Evolutionary conservation across 768 basidiomycete genomes (phyloP).

Genomic region (Krasilnikovozyma curviuscula): DNA sequence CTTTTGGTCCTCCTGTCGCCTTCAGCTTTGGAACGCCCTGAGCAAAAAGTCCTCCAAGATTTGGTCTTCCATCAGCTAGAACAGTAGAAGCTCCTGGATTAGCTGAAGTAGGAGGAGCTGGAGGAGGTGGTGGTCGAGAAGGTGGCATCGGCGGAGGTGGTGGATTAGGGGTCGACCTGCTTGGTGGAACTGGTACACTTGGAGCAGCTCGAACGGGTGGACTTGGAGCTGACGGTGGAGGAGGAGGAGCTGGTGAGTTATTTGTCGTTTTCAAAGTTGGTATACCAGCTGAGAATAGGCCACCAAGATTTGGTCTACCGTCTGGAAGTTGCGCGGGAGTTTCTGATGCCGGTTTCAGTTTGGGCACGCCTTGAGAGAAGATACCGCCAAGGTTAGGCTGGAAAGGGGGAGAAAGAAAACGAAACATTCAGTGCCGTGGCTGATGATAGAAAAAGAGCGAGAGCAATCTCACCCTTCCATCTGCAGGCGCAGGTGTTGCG

Average conservation of each 20-base stretch:
- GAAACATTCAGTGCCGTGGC: background rate
- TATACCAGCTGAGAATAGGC: constrained; percentile 5
- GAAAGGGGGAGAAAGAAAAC: background rate
- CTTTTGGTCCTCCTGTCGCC: background rate
- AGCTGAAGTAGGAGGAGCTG: background rate
- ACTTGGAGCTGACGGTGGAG: background rate
- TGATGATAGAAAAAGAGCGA: too few relatives aligned
- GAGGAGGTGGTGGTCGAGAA: background rate
- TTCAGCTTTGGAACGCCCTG: constrained; percentile 2
- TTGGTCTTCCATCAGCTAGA: constrained; percentile 1
- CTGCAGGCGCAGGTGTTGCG: background rate
- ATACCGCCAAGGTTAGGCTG: constrained; percentile 8
- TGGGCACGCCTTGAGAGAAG: constrained; percentile 3
- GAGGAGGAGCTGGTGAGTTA: background rate
- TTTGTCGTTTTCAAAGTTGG: constrained; percentile 4
- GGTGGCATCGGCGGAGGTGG: background rate
- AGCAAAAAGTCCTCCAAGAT: constrained; percentile 1
- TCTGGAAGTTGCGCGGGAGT: background rate
- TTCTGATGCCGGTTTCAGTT: background rate
- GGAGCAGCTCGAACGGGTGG: background rate
- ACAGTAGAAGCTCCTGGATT: background rate
- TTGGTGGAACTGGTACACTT: too few relatives aligned
- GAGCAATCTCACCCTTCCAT: too few relatives aligned
- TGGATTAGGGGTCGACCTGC: background rate
- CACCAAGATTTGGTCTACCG: background rate